These are phyloP conservation scores for Aphanomyces cochlioides DNA, from an alignment of 352 stramenopile genomes.

Conservation along the genomic window DNA sequence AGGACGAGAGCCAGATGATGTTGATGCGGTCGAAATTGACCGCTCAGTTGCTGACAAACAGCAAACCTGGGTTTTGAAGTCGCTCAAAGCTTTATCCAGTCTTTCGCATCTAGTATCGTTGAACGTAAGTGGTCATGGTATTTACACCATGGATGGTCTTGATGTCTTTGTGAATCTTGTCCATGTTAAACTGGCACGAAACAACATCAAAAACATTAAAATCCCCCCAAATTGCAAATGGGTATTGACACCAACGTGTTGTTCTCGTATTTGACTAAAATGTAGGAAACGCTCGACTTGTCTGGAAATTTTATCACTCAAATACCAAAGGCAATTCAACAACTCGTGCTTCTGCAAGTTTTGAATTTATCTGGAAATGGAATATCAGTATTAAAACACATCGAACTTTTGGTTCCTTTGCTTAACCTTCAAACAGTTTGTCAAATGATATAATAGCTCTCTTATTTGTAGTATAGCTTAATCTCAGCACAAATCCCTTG, in stretches of 20 bases:
- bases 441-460: not conserved
- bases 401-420: constrained; percentile 55
- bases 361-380: constrained; percentile 74
- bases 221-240: not conserved
- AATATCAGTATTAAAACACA: constrained; percentile 61
- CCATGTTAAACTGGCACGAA: constrained; percentile 50
- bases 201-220: constrained; percentile 63
- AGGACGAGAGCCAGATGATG: not conserved
- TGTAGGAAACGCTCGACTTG: constrained; percentile 46
- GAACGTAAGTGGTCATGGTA: constrained; percentile 60
- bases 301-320: constrained; percentile 80
- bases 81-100: constrained; percentile 34
- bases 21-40: constrained; percentile 1
- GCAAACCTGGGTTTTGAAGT: constrained; percentile 19
- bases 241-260: too few relatives aligned
- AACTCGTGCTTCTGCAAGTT: constrained; percentile 49
- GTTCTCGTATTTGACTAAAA: not conserved
- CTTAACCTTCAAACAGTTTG: constrained; percentile 48
- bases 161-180: constrained; percentile 50
- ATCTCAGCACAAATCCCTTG: constrained; percentile 69
- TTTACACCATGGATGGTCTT: constrained; percentile 53
- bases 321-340: constrained; percentile 52
- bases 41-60: not conserved
- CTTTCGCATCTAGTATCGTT: constrained; percentile 53
- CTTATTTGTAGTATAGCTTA: constrained; percentile 31